Base-by-base conservation (phyloP, 2,329 filamentous ascomycete species). In the Lomentospora prolificans region DNA sequence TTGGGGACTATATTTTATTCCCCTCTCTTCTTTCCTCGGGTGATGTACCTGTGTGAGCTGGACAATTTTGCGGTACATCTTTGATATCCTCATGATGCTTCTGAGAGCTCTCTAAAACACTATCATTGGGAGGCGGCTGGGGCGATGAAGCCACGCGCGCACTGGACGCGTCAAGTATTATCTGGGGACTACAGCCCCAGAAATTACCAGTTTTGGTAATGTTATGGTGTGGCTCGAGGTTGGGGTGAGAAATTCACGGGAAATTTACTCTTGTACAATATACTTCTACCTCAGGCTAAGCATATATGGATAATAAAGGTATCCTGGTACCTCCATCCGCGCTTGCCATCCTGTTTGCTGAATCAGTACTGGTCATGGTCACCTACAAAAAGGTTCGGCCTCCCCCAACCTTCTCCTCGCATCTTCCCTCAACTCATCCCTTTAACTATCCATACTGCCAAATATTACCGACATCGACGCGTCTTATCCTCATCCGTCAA, bases 321-420 rank as follows among this genome's bases (percentile, higher is more conserved):
- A 36, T 25, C 17, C 17, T 41, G 9, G 33, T 44, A 46, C 52
- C 51, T 28, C 30, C 17, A 44, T 22, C 27, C 27, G 36, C 44
- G 12, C 19, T 12, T 28, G 33, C 33, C 24, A 19, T 30, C 14
- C 30, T 24, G 36, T 48, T 54, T 31, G 52, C 52, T 27, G 58
- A 57, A 82, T 83, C 80, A 82, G 80, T 79, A 81, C 76, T 69
- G 63, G 69, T 70, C 75, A 74, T 77, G 74, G 75, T 71, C 75
- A 79, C 74, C 75, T 82, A 83, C 79, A 82, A 81, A 55, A 82
- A 81, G 71, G 70, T 71, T 74, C 72, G 67, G 65, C 67, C 67
- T 68, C 74, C 75, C 77, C 77, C 76, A 75, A 74, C 72, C 66
- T 70, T 70, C 66, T 64, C 65, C 68, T 67, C 71, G 69, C 75